phyloP scores from a whole-genome alignment of 169 alveolate species.

The Eimeria acervulina region DNA sequence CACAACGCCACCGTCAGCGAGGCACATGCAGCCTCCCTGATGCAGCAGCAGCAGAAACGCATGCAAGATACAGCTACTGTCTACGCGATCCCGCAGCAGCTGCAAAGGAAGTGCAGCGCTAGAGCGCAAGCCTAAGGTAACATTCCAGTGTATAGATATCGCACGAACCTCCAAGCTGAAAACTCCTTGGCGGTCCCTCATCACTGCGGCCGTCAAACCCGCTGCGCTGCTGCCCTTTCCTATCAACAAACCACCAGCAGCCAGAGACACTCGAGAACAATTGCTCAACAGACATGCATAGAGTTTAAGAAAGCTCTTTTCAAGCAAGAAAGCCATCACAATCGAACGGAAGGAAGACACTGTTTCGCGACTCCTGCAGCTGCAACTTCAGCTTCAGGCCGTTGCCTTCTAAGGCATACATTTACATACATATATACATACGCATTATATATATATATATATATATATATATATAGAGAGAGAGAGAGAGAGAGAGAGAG shows the following conservation, averaged over 20 bases:
- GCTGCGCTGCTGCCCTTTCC: constrained; percentile 99
- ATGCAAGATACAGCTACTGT: neutral
- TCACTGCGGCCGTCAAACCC: constrained; percentile 99
- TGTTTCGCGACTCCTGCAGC: neutral
- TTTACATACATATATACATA: too few species aligned
- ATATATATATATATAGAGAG: too few species aligned
- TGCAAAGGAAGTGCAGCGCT: neutral
- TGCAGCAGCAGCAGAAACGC: neutral
- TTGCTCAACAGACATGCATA: neutral
- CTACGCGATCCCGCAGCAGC: neutral
- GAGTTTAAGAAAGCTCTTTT: neutral
- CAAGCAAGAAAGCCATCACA: neutral
- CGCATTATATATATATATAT: too few species aligned
- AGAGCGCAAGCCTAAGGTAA: neutral
- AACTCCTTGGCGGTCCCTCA: constrained; percentile 94
- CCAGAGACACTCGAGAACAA: neutral
- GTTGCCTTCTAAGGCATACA: too few species aligned
- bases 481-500: too few species aligned
- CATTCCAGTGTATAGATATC: neutral
- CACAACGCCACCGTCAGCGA: constrained; percentile 98
- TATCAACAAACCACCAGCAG: neutral
- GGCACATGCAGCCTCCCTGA: constrained; percentile 99
- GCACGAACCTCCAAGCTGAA: constrained; percentile 96
- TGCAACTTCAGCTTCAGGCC: neutral
- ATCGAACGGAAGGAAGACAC: neutral